Percentiles rank a stretch among this genome's conserved stretches.
Evolutionary conservation across 495 filamentous ascomycete genomes (phyloP).

Genomic region (Aspergillus kassunensis): DNA sequence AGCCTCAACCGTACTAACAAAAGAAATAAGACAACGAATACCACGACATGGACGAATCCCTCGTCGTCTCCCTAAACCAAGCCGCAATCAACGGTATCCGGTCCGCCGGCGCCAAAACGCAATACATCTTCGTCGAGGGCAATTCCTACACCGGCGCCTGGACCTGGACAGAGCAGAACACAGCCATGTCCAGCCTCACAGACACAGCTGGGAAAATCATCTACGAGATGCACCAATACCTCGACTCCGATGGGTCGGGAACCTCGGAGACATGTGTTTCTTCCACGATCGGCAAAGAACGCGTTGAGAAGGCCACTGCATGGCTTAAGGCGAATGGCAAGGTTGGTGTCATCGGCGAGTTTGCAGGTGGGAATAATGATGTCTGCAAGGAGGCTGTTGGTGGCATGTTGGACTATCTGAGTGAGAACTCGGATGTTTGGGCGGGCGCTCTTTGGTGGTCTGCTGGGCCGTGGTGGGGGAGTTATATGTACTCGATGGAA

Average conservation of each 20-base stretch:
- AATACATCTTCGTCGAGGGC: conserved; percentile 72
- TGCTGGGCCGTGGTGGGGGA: conserved; percentile 56
- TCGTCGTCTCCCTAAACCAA: conserved; percentile 69
- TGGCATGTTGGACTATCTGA: conserved; percentile 59
- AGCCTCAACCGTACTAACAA: neutral
- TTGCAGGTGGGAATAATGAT: conserved; percentile 63
- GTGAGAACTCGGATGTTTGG: conserved; percentile 64
- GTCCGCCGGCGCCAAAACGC: conserved; percentile 62
- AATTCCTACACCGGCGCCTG: conserved; percentile 66
- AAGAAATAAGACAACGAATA: conserved; percentile 65
- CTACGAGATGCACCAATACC: conserved; percentile 48
- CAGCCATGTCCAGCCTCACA: conserved; percentile 53
- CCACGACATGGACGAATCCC: conserved; percentile 65
- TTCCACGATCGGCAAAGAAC: conserved; percentile 60
- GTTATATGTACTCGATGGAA: conserved; percentile 60
- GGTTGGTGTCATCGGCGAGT: conserved; percentile 66
- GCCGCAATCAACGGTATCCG: conserved; percentile 71
- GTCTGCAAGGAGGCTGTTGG: conserved; percentile 60
- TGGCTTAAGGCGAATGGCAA: conserved; percentile 69
- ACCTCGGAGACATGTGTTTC: conserved; percentile 59
- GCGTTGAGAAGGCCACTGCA: conserved; percentile 57
- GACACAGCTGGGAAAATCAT: conserved; percentile 59
- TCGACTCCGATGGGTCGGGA: conserved; percentile 60
- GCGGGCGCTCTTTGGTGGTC: conserved; percentile 69
- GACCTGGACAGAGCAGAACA: conserved; percentile 50